Evolutionary conservation across 139 green algal genomes (phyloP).

Genomic region (Chlamydomonas eustigma): DNA sequence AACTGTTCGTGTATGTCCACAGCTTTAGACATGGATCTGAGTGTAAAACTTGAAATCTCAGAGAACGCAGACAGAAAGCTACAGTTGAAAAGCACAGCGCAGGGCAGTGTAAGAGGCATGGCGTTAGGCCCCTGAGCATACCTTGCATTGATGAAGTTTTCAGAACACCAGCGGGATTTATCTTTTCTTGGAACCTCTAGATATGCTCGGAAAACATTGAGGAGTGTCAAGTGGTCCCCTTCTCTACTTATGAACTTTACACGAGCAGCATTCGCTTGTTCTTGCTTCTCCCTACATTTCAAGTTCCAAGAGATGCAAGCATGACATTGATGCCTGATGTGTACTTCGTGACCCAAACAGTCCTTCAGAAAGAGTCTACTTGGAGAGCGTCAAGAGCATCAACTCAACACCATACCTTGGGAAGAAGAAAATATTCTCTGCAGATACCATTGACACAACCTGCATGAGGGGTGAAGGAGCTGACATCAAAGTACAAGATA

Average conservation of each 20-base stretch:
- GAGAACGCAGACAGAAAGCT: too few species aligned
- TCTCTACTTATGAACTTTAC: constrained; percentile 55
- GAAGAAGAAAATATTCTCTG: constrained; percentile 59
- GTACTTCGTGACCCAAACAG: too few species aligned
- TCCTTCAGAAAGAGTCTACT: too few species aligned
- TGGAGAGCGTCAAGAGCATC: too few species aligned
- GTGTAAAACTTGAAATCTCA: too few species aligned
- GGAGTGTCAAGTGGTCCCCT: constrained; percentile 80
- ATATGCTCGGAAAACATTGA: constrained; percentile 62
- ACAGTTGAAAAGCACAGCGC: too few species aligned
- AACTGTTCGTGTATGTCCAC: constrained; percentile 72
- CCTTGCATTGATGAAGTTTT: constrained; percentile 64
- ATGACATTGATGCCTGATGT: too few species aligned
- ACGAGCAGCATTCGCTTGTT: constrained; percentile 56
- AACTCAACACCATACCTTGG: constrained; percentile 30
- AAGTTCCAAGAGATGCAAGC: background rate
- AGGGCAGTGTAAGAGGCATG: too few species aligned
- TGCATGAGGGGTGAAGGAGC: too few species aligned
- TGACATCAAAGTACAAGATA: too few species aligned
- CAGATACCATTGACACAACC: constrained; percentile 71
- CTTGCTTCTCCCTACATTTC: constrained; percentile 42
- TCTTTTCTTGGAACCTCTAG: constrained; percentile 20
- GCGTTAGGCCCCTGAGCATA: too few species aligned
- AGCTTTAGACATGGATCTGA: constrained; percentile 66
- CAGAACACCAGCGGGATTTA: constrained; percentile 46